These are phyloP conservation scores for Neurospora sp. DNA, from an alignment of 495 filamentous ascomycete genomes.

Conservation along the genomic window DNA sequence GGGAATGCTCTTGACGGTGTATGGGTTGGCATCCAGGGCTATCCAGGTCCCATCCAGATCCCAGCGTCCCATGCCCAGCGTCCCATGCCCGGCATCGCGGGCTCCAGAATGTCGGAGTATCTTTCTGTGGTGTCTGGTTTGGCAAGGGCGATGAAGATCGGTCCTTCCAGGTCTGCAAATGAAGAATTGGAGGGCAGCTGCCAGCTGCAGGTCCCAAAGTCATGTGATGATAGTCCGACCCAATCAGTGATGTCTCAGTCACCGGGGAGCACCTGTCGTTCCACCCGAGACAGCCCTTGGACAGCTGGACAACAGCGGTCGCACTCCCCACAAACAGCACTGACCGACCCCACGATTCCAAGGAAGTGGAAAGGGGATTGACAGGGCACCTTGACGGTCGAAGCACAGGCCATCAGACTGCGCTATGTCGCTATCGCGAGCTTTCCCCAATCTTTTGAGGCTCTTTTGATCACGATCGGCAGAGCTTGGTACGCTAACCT, in stretches of 20 bases:
- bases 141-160: neutral
- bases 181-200: neutral
- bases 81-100: neutral
- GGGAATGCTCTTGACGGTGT: neutral
- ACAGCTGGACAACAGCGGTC: neutral
- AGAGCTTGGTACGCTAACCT: neutral
- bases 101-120: neutral
- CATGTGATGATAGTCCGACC: neutral
- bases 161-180: neutral
- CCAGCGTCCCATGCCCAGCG: neutral
- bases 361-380: neutral
- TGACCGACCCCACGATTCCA: neutral
- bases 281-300: neutral
- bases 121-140: neutral
- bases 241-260: neutral
- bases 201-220: neutral
- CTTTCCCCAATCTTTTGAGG: neutral
- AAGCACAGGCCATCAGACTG: neutral
- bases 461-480: neutral
- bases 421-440: neutral
- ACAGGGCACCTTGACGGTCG: neutral
- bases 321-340: neutral
- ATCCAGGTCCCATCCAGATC: neutral
- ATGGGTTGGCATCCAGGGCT: neutral
- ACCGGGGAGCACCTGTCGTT: neutral